Evolutionary conservation across 1,284 basidiomycete species (phyloP).

Genomic region (Cryptococcus maquisensis): DNA sequence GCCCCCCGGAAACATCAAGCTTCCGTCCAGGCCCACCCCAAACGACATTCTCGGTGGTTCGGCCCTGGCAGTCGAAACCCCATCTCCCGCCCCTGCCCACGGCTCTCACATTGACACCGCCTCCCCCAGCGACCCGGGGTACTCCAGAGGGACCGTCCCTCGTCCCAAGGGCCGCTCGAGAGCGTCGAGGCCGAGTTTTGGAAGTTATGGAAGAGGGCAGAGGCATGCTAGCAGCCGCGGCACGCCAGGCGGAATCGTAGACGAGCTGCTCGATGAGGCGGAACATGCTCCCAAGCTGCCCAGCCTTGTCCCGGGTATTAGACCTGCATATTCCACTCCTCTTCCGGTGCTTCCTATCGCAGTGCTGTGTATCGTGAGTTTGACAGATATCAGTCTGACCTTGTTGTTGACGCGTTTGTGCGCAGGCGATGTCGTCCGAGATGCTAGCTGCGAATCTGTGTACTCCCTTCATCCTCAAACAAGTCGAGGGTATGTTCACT

Average conservation of each 20-base stretch:
- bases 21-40: constrained; percentile 27
- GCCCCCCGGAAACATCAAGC: constrained; percentile 26
- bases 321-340: constrained; percentile 59
- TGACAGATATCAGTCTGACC: not conserved
- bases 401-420: constrained; percentile 8
- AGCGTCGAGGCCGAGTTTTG: constrained; percentile 26
- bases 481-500: constrained; percentile 71
- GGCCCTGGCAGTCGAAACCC: constrained; percentile 19
- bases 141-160: constrained; percentile 9
- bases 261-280: constrained; percentile 24
- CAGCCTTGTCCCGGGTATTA: constrained; percentile 45
- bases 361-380: constrained; percentile 79
- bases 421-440: constrained; percentile 83
- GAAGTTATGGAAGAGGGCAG: constrained; percentile 17
- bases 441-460: constrained; percentile 87
- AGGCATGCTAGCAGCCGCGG: constrained; percentile 12
- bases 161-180: constrained; percentile 11
- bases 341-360: constrained; percentile 82
- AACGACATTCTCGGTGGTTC: constrained; percentile 22
- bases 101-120: constrained; percentile 13
- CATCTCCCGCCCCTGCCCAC: constrained; percentile 10
- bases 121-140: constrained; percentile 1
- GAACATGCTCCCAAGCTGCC: constrained; percentile 37
- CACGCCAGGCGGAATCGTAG: constrained; percentile 4
- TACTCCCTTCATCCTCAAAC: constrained; percentile 81